A percentile compares a stretch with the other conserved stretches of the same genome.
Conservation (phyloP, 106 monocot genomes). For the Dioscorea alata region DNA sequence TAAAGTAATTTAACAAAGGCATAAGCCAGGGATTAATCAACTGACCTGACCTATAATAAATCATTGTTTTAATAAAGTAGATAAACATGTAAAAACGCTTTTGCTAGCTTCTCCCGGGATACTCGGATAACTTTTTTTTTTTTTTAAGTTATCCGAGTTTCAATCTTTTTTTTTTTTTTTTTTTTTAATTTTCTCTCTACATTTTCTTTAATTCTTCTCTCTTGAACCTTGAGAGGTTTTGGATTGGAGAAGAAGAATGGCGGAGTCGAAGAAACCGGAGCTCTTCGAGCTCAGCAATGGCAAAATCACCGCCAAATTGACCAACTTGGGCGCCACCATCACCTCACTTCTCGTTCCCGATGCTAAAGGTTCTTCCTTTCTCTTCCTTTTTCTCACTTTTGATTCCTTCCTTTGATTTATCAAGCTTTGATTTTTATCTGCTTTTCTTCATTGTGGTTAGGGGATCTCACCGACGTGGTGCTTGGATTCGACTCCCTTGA, state of each 20-base stretch:
- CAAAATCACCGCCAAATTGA: slow-evolving; percentile 45
- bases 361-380: slow-evolving; percentile 27
- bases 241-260: slow-evolving; percentile 5
- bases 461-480: slow-evolving; percentile 70
- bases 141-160: no score
- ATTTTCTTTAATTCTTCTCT: no score
- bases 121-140: no score
- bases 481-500: slow-evolving; percentile 72
- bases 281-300: slow-evolving; percentile 67
- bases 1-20: no score
- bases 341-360: slow-evolving; percentile 82
- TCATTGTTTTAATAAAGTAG: no score
- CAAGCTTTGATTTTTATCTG: not conserved
- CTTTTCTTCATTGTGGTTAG: slow-evolving; percentile 22
- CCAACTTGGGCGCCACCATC: slow-evolving; percentile 77
- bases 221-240: no score
- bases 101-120: no score
- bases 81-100: no score
- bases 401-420: not conserved
- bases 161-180: no score
- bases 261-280: slow-evolving; percentile 26
- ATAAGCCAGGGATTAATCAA: no score
- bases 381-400: not conserved
- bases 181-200: no score
- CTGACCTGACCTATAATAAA: no score